Evolutionary conservation across 2,329 filamentous ascomycete species (phyloP), one percentile per base, ranked within the genome.

Genomic region (Paracoccidioides lutzii): DNA sequence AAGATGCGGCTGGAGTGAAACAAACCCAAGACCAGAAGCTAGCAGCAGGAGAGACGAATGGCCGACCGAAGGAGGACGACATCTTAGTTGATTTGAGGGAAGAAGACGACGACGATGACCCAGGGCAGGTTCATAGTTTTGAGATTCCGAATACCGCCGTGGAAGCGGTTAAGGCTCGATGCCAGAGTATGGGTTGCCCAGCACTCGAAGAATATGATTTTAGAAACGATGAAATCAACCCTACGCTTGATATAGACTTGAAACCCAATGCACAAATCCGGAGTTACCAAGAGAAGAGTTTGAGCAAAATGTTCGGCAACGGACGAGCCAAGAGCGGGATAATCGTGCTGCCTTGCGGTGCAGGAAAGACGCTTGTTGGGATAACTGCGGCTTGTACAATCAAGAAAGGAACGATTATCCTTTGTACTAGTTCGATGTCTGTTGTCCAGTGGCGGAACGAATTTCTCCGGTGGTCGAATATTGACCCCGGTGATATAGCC

Each of bases 281-380:
- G 68, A 84, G 81, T 75, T 98, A 98, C 64, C 93, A 98, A 69
- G 93, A 98, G 71, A 95, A 96, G 74, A 95, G 90, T 61, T 76
- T 98, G 8, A 95, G 88, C 75, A 98, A 98, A 71, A 98, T 98
- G 93, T 98, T 98, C 69, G 91, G 93, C 67, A 98, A 98, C 67
- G 91, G 91, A 52, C 85, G 93, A 71, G 93, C 93, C 12, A 93
- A 95, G 75, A 96, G 90, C 70, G 93, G 93, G 56, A 94, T 98
- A 62, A 98, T 98, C 58, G 93, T 98, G 55, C 73, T 98, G 63
- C 93, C 93, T 15, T 98, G 93, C 69, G 93, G 93, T 62, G 93
- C 93, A 15, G 93, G 93, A 58, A 98, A 98, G 76, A 98, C 93
- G 1, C 75, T 98, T 43, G 93, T 98, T 14, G 93, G 93, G n/a